Base-by-base conservation (phyloP, 805 yeast genomes). In the Wickerhamiella dianesei region DNA sequence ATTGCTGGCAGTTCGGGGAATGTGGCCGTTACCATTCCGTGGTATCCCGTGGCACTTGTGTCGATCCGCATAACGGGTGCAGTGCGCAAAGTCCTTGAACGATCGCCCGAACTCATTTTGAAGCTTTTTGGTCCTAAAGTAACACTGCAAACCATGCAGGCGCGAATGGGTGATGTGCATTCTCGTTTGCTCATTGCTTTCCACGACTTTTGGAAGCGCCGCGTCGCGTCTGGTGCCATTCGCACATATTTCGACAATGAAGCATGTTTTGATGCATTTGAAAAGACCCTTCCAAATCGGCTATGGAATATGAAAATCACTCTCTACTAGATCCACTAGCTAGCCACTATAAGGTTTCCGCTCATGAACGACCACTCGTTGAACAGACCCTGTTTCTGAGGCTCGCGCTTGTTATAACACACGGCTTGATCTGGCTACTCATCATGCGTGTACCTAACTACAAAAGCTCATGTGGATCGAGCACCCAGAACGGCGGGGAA, bases 21-120 rank as follows among this genome's bases (percentile, higher is more conserved):
- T 16, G n/a, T 29, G 2, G 44, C 29, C 20, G 44, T 37, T 9
- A 37, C 29, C 13, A 50, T 49, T 20, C 59, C 59, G 8, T 63
- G 66, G 65, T 63, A 63, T 44, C 56, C 64, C 4, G 43, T 56
- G n/a, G 66, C 65, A 3, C 51, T 63, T 19, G 59, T 59, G 2
- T 60, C 65, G 3, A 62, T 63, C 36, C 59, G 60, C n/a, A 13
- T 63, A 17, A 51, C 54, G n/a, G 41, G 44, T 41, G 44, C 49
- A 9, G 20, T 51, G 29, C 35, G 48, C 29, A 45, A 50, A 44
- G 44, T 50, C 13, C 37, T 54, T 29, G 37, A 36, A 14, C n/a
- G 44, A 9, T 50, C 53, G 19, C 50, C 49, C 25, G 21, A 19
- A 39, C 25, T 39, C 13, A 35, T 25, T 21, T 21, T 52, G 35